Base-by-base conservation (phyloP, 1,284 basidiomycete genomes). In the Tylopilus orsonianus region DNA sequence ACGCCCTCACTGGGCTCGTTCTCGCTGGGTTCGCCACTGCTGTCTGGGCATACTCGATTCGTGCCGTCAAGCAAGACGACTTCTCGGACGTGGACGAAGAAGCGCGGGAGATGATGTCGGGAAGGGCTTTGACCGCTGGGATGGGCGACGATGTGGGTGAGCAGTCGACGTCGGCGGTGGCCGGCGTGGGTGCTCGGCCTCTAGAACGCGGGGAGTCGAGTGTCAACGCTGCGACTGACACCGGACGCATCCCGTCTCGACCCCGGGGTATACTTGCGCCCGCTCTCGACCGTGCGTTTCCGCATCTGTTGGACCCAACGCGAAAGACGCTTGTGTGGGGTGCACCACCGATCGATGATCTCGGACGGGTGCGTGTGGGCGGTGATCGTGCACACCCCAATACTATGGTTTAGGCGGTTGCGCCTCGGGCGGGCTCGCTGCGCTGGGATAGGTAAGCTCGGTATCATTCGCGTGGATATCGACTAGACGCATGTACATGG, bases 21-120 rank as follows among this genome's bases (percentile, higher is more conserved):
- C 79, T 97, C 49, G 76, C 83, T 36, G 77, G 79, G 2, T 96
- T 97, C 66, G 84, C 83, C 24, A 79, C 83, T n/a, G 84, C 85
- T 38, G 85, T 97, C 14, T 98, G 93, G 81, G 79, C 83, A 8
- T 98, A 97, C 71, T 95, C 93, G 13, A 95, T 98, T 65, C 81
- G 83, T 35, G 93, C 93, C 10, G 93, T 97, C 50, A 92, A 89
- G 66, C 93, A 97, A 65, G 94, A 97, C 62, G 85, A 88, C 49
- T 96, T 96, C 65, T 88, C 85, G 52, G 88, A 91, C 61, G 76
- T 90, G 32, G 89, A 91, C 59, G 85, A 88, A 54, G 85, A 88
- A 64, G 88, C 83, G 35, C 72, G 71, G 50, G 79, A 76, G 35
- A 71, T 85, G 55, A 72, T 72, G 30, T 13, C 29, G 29, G 29